These are phyloP conservation scores for Tetrahymena elliotti DNA, from an alignment of 73 alveolate genomes.

Conservation along the genomic window DNA sequence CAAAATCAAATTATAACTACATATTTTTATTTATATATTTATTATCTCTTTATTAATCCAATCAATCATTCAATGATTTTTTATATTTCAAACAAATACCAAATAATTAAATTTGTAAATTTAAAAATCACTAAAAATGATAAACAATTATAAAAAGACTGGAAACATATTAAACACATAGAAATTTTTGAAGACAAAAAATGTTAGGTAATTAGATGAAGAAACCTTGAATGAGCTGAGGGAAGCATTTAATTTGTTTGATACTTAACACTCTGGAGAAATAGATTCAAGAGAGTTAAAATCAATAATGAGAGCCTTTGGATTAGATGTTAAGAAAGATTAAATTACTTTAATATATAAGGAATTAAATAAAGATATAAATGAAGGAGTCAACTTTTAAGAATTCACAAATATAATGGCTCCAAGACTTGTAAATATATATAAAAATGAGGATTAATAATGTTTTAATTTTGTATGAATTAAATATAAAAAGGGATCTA, in stretches of 20 bases:
- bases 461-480: neutral
- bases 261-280: constrained; percentile 69
- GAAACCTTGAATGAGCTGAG: constrained; percentile 68
- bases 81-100: neutral
- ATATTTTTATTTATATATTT: too few relatives aligned
- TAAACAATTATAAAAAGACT: neutral
- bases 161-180: neutral
- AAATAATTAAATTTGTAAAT: neutral
- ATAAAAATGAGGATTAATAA: neutral
- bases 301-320: constrained; percentile 84
- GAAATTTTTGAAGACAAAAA: neutral
- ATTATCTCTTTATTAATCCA: neutral
- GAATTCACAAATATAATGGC: constrained; percentile 68
- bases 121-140: constrained; percentile 1
- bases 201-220: constrained; percentile 41
- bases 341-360: constrained; percentile 56
- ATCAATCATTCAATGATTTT: neutral
- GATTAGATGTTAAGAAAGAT: constrained; percentile 61
- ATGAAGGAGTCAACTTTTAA: constrained; percentile 60
- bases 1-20: neutral
- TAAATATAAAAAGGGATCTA: constrained; percentile 24
- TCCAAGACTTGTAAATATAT: constrained; percentile 41
- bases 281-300: constrained; percentile 78
- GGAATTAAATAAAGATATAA: constrained; percentile 64
- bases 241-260: constrained; percentile 77